These are phyloP conservation scores for Apiospora kogelbergensis DNA, from an alignment of 2,329 filamentous ascomycete species.

Conservation along the genomic window DNA sequence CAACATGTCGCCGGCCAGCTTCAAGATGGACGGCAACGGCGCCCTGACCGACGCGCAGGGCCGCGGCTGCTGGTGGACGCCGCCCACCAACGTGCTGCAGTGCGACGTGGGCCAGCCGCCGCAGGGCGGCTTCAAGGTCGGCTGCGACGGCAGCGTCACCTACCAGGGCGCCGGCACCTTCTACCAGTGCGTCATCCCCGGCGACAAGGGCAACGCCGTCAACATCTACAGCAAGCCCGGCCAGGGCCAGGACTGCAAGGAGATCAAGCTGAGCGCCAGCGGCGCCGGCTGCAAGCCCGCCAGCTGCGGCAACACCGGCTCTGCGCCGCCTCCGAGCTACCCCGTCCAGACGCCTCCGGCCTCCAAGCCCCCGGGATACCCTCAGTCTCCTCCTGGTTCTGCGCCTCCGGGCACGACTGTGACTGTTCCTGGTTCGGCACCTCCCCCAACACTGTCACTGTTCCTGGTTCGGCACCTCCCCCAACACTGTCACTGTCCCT, in stretches of 20 bases:
- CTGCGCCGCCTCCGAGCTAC: background rate
- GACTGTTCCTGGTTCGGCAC: background rate
- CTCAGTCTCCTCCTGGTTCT: background rate
- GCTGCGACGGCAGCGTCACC: conserved; percentile 49
- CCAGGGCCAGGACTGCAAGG: conserved; percentile 5
- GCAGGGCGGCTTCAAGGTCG: conserved; percentile 55
- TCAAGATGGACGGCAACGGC: conserved; percentile 50
- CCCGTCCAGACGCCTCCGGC: background rate
- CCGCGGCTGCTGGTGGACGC: conserved; percentile 64
- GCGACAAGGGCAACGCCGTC: conserved; percentile 50
- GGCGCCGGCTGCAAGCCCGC: background rate
- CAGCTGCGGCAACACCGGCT: background rate
- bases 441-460: background rate
- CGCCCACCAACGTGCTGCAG: conserved; percentile 58
- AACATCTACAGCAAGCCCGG: conserved; percentile 52
- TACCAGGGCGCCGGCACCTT: conserved; percentile 54
- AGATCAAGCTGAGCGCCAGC: conserved; percentile 2
- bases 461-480: background rate
- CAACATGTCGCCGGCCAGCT: conserved; percentile 45
- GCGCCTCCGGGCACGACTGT: background rate
- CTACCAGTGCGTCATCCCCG: conserved; percentile 54
- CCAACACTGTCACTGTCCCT: background rate
- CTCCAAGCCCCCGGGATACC: background rate
- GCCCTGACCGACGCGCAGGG: conserved; percentile 56
- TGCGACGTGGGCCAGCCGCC: conserved; percentile 57